Evolutionary conservation across 192 early-diverging fungal genomes (phyloP), one percentile per base, ranked within the genome.

Genomic region (Mortierella alpina): DNA sequence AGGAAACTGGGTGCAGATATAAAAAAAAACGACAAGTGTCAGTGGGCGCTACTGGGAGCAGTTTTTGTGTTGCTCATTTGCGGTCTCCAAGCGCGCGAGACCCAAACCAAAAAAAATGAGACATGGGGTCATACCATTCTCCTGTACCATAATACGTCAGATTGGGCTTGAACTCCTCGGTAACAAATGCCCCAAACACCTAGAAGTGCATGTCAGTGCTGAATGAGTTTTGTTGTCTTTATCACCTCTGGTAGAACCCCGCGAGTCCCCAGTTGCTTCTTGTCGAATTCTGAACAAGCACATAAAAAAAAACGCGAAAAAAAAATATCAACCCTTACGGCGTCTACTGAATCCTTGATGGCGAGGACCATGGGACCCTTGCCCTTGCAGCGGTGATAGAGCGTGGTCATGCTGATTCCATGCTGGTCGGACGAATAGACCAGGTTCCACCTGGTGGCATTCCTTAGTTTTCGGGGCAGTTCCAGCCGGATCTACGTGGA

Each of bases 381-480:
- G 54, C 77, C 76, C 55, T 87, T 86, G 51, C 89, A 89, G 5
- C 84, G 82, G 50, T 85, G 74, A 73, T 93, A 95, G 72, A 99
- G 86, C 3, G 96, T 97, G 58, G 91, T 85, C 58, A 99, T 84
- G 71, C 91, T 93, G 61, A 95, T 94, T 5, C 98, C 98, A 76
- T 99, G 96, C 74, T 97, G 94, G 63, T 98, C 96, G 55, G 97
- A 86, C 55, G 92, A 94, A 82, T 99, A 99, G 4, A 96, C 74
- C 40, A 99, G 86, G 13, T 82, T 90, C 94, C 95, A 96, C 58
- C 82, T 88, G 48, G 90, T 82, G 6, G 94, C 84, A 69, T 97
- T 87, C 45, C 93, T 88, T 39, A 93, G 84, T 54, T 96, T 83
- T 6, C 92, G 90, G 6, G 96, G 96, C 49, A 99, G 79, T 59